Evolutionary conservation across 345 rosid genomes (phyloP), one percentile per base, ranked within the genome.

Genomic region (Acer negundo): DNA sequence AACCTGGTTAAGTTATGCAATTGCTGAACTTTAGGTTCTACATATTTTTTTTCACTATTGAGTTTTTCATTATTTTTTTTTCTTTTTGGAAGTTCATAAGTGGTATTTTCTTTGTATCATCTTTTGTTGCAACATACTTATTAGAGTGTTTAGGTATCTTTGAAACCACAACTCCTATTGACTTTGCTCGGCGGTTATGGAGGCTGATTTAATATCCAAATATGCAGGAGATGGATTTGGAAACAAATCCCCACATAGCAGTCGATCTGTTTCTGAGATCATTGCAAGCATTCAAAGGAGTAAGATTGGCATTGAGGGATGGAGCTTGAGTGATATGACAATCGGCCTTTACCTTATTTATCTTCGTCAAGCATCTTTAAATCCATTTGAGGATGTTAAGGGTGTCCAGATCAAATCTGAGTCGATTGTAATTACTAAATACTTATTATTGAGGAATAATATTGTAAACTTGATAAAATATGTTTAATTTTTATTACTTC

Each of bases 241-340:
- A 81, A 84, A 83, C 70, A 88, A 86, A 78, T 55, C 84, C 31
- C 85, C 84, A 2, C 89, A 91, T 24, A 80, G 84, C 72, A 85
- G 79, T 79, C 86, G 94, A 74, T 91, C 99, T 70, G 62, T 96
- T 26, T 79, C 89, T 6, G 97, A 96, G 85, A 91, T 94, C 71
- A 86, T 96, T 81, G 82, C 95, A n/a, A 88, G 93, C 86, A 85
- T 96, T 77, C 99, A 96, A 78, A 82, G 85, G 86, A 92, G 97
- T 85, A 96, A 90, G 89, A 89, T 84, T 23, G 98, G 90, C 47
- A 81, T 96, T 51, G 93, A 94, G 82, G 98, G 89, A 77, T 96
- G 99, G 99, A 92, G 93, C 85, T 85, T 94, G 82, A 89, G 97
- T 72, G 99, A 92, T 85, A 94, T 96, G 72, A 94, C 98, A 1